phyloP scores from a whole-genome alignment of 2,329 filamentous ascomycete genomes.

The Zasmidium citrigriseum region DNA sequence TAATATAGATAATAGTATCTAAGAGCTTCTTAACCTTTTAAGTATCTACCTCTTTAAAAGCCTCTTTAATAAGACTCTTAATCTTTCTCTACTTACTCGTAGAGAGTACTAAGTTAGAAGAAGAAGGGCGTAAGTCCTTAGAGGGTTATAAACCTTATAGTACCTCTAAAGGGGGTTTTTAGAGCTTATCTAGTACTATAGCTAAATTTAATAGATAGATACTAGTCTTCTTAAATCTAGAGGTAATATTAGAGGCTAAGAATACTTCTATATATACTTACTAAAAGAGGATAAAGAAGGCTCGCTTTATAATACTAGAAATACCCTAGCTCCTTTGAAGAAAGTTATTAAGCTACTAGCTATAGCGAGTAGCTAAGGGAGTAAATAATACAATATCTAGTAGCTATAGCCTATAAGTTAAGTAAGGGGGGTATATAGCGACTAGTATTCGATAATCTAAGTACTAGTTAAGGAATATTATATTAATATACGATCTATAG shows the following conservation, averaged over 20 bases:
- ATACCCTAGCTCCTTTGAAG: neutral
- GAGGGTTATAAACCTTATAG: neutral
- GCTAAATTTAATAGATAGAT: neutral
- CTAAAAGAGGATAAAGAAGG: neutral
- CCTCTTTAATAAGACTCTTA: neutral
- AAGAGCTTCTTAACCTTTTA: neutral
- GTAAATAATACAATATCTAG: neutral
- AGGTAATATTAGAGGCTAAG: neutral
- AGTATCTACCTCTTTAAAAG: neutral
- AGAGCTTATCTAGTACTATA: neutral
- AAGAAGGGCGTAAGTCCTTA: neutral
- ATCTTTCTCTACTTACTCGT: neutral
- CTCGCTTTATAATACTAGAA: neutral
- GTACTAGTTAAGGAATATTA: slow-evolving; percentile 11
- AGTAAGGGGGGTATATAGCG: neutral
- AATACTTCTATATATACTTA: neutral
- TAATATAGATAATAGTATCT: no score
- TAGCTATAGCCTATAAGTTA: slow-evolving; percentile 3
- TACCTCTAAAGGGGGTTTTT: neutral
- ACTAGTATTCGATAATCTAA: slow-evolving; percentile 2
- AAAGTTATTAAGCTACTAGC: neutral
- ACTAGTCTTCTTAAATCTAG: neutral
- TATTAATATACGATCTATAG: slow-evolving; percentile 14
- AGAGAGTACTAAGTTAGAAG: neutral
- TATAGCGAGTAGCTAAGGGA: neutral